Conservation (phyloP, 2,329 filamentous ascomycete genomes). For the Microcera coccophila region DNA sequence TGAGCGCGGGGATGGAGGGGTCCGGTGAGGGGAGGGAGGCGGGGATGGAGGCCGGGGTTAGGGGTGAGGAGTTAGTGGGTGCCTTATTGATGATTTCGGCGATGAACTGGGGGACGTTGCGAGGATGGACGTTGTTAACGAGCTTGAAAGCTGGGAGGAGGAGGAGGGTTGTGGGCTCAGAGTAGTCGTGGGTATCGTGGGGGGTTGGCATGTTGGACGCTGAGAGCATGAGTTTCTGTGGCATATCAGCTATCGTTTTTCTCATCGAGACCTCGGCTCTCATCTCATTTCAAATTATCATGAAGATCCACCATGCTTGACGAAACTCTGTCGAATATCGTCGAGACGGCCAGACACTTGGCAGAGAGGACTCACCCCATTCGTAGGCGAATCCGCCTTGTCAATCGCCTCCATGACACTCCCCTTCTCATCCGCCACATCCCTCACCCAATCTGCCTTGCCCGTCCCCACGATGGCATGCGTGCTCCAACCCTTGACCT, state of each 20-base stretch:
- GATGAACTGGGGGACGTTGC: constrained; percentile 68
- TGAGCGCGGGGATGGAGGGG: constrained; percentile 31
- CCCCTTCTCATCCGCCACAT: constrained; percentile 83
- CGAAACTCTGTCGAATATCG: too few relatives aligned
- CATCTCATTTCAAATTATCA: background rate
- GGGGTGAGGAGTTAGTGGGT: constrained; percentile 69
- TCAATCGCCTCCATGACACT: constrained; percentile 76
- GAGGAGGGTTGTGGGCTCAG: constrained; percentile 70
- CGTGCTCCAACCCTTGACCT: constrained; percentile 81
- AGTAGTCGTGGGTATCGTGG: constrained; percentile 58
- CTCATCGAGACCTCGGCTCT: background rate
- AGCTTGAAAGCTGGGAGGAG: constrained; percentile 81
- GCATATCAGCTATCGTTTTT: constrained; percentile 2
- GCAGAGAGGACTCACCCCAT: constrained; percentile 62
- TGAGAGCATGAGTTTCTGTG: constrained; percentile 78
- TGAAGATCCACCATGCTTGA: background rate
- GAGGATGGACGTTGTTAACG: constrained; percentile 78
- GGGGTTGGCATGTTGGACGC: constrained; percentile 88
- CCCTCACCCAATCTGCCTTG: constrained; percentile 89
- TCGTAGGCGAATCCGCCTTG: constrained; percentile 54
- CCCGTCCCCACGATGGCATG: constrained; percentile 92
- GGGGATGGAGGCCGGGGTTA: constrained; percentile 42
- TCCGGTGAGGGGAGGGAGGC: constrained; percentile 28
- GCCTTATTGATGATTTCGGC: constrained; percentile 63
- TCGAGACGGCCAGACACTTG: too few relatives aligned